Percentiles rank a stretch among this genome's conserved stretches.
phyloP scores from a whole-genome alignment of 2,329 filamentous ascomycete species.

The Pyrenophora seminiperda region DNA sequence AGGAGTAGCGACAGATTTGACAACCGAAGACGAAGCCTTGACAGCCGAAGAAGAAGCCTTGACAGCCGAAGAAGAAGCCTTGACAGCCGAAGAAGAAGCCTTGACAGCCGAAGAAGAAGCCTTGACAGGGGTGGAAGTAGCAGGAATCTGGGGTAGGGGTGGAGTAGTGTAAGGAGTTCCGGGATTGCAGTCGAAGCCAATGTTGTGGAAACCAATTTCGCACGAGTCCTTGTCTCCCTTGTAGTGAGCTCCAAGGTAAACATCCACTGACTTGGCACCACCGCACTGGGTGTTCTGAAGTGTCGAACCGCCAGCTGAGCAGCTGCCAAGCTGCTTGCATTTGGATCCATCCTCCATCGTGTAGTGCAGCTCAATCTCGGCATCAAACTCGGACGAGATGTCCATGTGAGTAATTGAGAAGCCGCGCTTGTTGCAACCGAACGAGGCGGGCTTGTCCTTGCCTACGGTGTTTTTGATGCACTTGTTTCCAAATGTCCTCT shows the following conservation, averaged over 20 bases:
- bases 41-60: slow-evolving; percentile 15
- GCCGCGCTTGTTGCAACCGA: slow-evolving; percentile 67
- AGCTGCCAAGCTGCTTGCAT: slow-evolving; percentile 75
- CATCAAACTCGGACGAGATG: slow-evolving; percentile 74
- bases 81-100: not conserved
- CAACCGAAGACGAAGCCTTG: slow-evolving; percentile 5
- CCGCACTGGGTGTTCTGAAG: slow-evolving; percentile 89
- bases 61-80: slow-evolving; percentile 3
- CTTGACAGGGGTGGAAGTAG: slow-evolving; percentile 15
- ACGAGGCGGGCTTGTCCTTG: slow-evolving; percentile 61
- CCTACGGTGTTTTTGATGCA: slow-evolving; percentile 53
- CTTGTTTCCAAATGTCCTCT: slow-evolving; percentile 52
- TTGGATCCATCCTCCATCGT: slow-evolving; percentile 79
- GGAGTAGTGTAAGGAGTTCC: slow-evolving; percentile 32
- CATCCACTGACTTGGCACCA: slow-evolving; percentile 80
- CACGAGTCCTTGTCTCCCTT: slow-evolving; percentile 63
- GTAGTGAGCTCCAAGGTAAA: slow-evolving; percentile 60
- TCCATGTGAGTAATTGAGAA: slow-evolving; percentile 81
- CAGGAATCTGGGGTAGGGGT: slow-evolving; percentile 18
- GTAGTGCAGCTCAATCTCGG: slow-evolving; percentile 84
- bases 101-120: slow-evolving; percentile 5
- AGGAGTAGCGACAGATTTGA: slow-evolving; percentile 2
- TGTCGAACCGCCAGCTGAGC: slow-evolving; percentile 69
- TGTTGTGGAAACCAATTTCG: slow-evolving; percentile 73
- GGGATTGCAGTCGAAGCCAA: slow-evolving; percentile 73